Base-by-base conservation (phyloP, 331 rosid genomes). In the Malus hybrid region DNA sequence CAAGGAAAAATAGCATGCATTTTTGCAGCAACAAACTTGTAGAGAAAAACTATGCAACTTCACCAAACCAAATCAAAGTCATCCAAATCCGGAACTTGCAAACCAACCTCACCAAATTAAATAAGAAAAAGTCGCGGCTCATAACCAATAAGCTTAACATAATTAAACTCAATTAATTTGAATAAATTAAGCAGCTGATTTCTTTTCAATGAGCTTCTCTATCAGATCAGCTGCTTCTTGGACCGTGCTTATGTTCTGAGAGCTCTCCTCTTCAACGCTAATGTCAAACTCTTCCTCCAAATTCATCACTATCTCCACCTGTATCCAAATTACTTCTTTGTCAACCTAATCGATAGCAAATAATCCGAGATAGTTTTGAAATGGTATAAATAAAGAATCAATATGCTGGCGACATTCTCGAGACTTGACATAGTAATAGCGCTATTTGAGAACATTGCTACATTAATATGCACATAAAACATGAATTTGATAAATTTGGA, bases 151-250 rank as follows among this genome's bases (percentile, higher is more conserved):
- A 9, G 2, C n/a, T 71, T n/a, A 34, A 1, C 65, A 11, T 55
- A 34, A 36, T 24, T 7, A 73, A 61, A 60, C 61, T 44, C 39
- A 42, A 10, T 9, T 24, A 42, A 15, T 6, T 28, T 6, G 28
- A 18, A 34, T 59, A 12, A 71, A 61, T 63, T 76, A 75, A 64
- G 84, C 80, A 62, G 50, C 73, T 65, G 80, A 28, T 57, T 87
- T 86, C 80, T 82, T 82, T 59, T 91, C 88, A 60, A 93, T 71
- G 19, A 90, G 83, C 66, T 85, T 81, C 81, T 93, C 91, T n/a
- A 93, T 89, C 79, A 93, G 75, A 81, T 93, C 95, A 24, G 98
- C 98, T 3, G 96, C 98, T 78, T 93, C 92, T 84, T 86, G 89
- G 66, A 93, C 87, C 1, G 89, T 86, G 34, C 91, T 78, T 70